A percentile compares a stretch with the other conserved stretches of the same genome.
Evolutionary conservation across 2,329 filamentous ascomycete species (phyloP).

Genomic region (Trichophyton rubrum): DNA sequence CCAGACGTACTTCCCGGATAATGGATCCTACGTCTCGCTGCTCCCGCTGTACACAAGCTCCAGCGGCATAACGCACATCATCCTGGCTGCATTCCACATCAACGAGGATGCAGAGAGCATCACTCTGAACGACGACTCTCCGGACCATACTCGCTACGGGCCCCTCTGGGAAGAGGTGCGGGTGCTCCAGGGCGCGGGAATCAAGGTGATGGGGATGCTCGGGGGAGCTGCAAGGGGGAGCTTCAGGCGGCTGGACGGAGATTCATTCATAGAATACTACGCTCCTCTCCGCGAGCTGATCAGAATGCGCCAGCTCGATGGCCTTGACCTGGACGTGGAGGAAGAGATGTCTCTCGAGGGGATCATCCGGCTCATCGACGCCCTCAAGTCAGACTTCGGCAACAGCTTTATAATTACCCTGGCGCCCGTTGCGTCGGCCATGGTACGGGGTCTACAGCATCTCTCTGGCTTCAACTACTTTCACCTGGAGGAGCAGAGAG

Average conservation of each 20-base stretch:
- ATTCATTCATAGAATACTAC: conserved; percentile 62
- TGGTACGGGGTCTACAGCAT: conserved; percentile 46
- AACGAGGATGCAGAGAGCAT: conserved; percentile 55
- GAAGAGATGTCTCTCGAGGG: conserved; percentile 58
- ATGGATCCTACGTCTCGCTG: conserved; percentile 46
- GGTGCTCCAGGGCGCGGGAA: conserved; percentile 56
- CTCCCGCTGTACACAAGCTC: conserved; percentile 48
- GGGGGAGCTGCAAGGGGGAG: conserved; percentile 72
- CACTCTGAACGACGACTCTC: conserved; percentile 68
- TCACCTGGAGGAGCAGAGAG: conserved; percentile 55
- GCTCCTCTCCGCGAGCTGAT: conserved; percentile 54
- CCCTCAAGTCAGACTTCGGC: conserved; percentile 43
- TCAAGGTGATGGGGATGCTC: conserved; percentile 76
- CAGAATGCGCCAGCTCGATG: conserved; percentile 49
- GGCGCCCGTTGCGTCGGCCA: conserved; percentile 66
- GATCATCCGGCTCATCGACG: conserved; percentile 54
- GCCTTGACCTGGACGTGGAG: conserved; percentile 68
- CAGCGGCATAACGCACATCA: conserved; percentile 64
- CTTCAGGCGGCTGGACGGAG: conserved; percentile 50
- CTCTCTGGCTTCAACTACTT: conserved; percentile 75
- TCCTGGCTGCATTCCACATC: conserved; percentile 75
- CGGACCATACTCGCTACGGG: conserved; percentile 53
- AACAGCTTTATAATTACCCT: conserved; percentile 61
- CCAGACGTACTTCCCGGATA: conserved; percentile 49
- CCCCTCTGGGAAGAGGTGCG: conserved; percentile 68